phyloP scores from a whole-genome alignment of 176 grass and related monocot species.

The Oropetium thomaeum region DNA sequence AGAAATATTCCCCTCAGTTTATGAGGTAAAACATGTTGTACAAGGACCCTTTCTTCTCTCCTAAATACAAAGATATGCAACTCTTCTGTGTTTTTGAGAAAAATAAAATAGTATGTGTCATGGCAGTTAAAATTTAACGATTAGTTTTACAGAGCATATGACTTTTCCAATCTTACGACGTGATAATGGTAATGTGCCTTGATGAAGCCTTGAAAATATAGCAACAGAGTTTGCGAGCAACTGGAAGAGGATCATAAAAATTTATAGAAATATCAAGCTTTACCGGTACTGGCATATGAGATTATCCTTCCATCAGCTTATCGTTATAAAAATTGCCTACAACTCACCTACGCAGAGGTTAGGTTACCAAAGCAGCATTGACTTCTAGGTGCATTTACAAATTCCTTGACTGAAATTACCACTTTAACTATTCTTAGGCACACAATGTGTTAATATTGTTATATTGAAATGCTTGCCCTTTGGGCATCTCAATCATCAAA shows the following conservation, averaged over 20 bases:
- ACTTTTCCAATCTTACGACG: not conserved
- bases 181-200: not conserved
- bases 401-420: constrained; percentile 25
- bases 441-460: not conserved
- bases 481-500: not conserved
- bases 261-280: constrained; percentile 15
- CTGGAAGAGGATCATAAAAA: constrained; percentile 7
- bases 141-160: too few relatives aligned
- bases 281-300: constrained; percentile 14
- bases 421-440: constrained; percentile 34
- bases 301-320: constrained; percentile 30
- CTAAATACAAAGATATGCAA: too few relatives aligned
- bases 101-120: too few relatives aligned
- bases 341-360: constrained; percentile 32
- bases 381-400: constrained; percentile 31
- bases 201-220: not conserved
- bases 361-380: constrained; percentile 49
- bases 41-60: too few relatives aligned
- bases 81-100: too few relatives aligned
- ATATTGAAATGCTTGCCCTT: constrained; percentile 17
- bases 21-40: too few relatives aligned
- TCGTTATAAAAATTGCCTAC: constrained; percentile 38
- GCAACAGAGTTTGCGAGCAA: not conserved
- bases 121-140: too few relatives aligned
- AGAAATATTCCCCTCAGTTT: too few relatives aligned